Evolutionary conservation across 768 basidiomycete genomes (phyloP), one percentile per base, ranked within the genome.

Genomic region (Mycena polygramma): DNA sequence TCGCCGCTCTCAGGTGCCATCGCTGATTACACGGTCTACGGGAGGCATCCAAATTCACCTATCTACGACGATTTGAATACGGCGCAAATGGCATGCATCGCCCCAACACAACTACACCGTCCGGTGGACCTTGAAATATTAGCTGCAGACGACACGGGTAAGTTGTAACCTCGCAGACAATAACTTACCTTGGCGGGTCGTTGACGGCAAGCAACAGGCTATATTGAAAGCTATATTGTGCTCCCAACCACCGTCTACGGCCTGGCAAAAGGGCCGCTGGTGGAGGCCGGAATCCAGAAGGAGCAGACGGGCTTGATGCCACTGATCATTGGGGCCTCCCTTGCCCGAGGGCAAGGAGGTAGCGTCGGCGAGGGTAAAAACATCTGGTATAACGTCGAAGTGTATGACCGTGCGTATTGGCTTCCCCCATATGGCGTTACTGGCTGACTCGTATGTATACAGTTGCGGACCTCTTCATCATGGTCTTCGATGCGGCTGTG

Each of bases 111-210:
- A 36, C 59, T 73, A 19, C 83, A 83, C 54, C 75, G 82, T 10
- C 72, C 78, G 43, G 81, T 81, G 22, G 83, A 83, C 59, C 58
- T 72, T 2, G 63, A 73, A n/a, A 46, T 83, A 19, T 58, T 82
- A n/a, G 67, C 71, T 0, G 82, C 82, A 24, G 81, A 83, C 48
- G 77, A 75, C 46, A 70, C 80, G 72, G 80, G 81, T 76, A 63
- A 30, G 30, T 30, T 6, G 3, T 6, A 30, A 30, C 30, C 30
- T 30, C 30, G 6, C 6, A 30, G 30, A 30, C 30, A 30, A 30
- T 30, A 30, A n/a, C n/a, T 6, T 30, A 30, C 30, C 2, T 30
- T 6, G 30, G 30, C 30, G 30, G 30, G 30, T 30, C 30, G 30
- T 6, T 30, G 30, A 30, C 6, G 30, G 6, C 30, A 30, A 30